phyloP scores from a whole-genome alignment of 2,329 filamentous ascomycete species.

The Aspergillus sp. region DNA sequence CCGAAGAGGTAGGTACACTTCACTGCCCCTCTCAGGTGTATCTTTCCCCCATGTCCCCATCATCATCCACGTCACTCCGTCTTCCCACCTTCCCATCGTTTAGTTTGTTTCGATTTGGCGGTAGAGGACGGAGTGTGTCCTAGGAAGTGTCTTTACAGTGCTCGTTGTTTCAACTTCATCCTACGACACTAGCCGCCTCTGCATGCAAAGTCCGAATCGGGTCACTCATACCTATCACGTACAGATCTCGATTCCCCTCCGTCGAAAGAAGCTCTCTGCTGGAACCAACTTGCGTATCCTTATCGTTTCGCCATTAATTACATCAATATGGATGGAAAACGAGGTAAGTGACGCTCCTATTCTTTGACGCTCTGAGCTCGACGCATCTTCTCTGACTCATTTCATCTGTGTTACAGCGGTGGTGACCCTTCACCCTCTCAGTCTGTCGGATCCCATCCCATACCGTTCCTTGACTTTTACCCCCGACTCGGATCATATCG shows the following conservation, averaged over 20 bases:
- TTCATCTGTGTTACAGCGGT: constrained; percentile 25
- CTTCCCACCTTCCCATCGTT: constrained; percentile 1
- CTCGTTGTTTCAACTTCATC: neutral
- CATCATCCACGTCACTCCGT: constrained; percentile 11
- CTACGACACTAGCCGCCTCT: neutral
- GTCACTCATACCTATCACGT: neutral
- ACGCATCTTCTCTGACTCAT: constrained; percentile 8
- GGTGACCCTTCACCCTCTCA: constrained; percentile 33
- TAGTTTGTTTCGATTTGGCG: neutral
- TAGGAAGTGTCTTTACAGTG: neutral
- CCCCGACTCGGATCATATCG: constrained; percentile 24
- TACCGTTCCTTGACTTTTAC: constrained; percentile 35
- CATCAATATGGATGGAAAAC: constrained; percentile 22
- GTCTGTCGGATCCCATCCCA: constrained; percentile 23
- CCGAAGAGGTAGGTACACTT: constrained; percentile 14
- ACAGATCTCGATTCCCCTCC: neutral
- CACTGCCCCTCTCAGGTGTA: constrained; percentile 14
- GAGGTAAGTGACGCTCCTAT: constrained; percentile 19
- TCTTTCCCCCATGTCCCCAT: constrained; percentile 4
- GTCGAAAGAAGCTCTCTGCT: neutral
- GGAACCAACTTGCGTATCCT: neutral
- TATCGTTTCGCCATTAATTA: neutral
- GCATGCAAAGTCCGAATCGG: neutral
- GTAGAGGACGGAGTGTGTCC: neutral
- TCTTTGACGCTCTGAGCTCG: neutral